These are phyloP conservation scores for Penicillium samsonianum DNA, from an alignment of 495 filamentous ascomycete genomes.

Conservation along the genomic window DNA sequence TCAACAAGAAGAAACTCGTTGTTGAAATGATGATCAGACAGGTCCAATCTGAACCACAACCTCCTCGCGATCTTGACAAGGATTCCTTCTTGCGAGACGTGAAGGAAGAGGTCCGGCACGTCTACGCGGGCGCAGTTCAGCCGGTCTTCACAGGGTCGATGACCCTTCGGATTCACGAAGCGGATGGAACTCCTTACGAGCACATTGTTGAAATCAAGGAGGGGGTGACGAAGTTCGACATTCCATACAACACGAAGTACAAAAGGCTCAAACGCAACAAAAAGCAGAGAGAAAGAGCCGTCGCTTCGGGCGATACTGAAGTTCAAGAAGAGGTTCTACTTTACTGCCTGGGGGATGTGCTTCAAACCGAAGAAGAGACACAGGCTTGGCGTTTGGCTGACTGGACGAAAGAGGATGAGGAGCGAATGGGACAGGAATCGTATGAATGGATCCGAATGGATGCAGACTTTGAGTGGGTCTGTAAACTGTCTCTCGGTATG, in stretches of 20 bases:
- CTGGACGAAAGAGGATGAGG: conserved; percentile 84
- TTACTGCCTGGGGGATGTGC: conserved; percentile 90
- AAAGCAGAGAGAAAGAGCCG: conserved; percentile 78
- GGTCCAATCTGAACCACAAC: conserved; percentile 59
- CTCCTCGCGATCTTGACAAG: conserved; percentile 57
- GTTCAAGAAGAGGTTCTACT: conserved; percentile 79
- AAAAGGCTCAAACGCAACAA: conserved; percentile 93
- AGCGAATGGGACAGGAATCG: conserved; percentile 88
- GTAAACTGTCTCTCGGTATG: conserved; percentile 74
- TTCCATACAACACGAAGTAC: conserved; percentile 99
- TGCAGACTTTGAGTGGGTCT: conserved; percentile 97
- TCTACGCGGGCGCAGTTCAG: conserved; percentile 70
- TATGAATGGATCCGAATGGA: conserved; percentile 99
- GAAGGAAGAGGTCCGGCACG: conserved; percentile 69
- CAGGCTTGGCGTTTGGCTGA: conserved; percentile 81
- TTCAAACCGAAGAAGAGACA: conserved; percentile 79
- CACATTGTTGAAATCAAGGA: conserved; percentile 96
- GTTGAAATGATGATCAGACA: conserved; percentile 92
- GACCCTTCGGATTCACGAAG: conserved; percentile 97
- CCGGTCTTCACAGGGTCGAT: conserved; percentile 90
- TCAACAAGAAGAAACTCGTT: conserved; percentile 97
- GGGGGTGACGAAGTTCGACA: conserved; percentile 76
- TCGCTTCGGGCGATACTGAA: conserved; percentile 66
- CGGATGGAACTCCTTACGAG: conserved; percentile 97
- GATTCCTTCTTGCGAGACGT: conserved; percentile 78